These are phyloP conservation scores for Gleditsia sinensis DNA, from an alignment of 306 rosid species.

Conservation along the genomic window DNA sequence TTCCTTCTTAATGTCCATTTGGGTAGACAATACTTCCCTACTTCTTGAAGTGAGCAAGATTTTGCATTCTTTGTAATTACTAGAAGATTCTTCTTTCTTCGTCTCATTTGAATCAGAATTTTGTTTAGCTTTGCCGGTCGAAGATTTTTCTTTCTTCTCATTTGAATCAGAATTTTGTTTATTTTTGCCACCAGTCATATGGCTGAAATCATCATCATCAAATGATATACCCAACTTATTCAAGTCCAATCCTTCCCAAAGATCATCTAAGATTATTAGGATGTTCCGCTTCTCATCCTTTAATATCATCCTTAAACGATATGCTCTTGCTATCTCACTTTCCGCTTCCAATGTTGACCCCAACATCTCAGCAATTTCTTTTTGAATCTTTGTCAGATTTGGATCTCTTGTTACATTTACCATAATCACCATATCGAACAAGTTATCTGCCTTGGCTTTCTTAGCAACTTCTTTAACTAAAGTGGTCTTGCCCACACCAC, in stretches of 20 bases:
- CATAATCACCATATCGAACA: background rate
- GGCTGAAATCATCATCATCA: background rate
- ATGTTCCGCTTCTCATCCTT: background rate
- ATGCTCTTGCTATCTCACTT: background rate
- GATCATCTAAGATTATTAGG: constrained; percentile 9
- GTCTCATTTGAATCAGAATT: background rate
- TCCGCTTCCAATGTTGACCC: background rate
- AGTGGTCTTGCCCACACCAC: constrained; percentile 39
- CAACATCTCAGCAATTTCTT: background rate
- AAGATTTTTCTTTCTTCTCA: too few relatives aligned
- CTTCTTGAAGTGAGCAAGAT: background rate
- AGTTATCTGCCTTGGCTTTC: background rate
- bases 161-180: too few relatives aligned
- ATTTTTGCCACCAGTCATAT: background rate
- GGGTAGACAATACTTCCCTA: background rate
- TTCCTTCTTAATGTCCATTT: background rate
- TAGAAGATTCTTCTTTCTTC: background rate
- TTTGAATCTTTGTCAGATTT: constrained; percentile 27
- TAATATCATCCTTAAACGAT: background rate
- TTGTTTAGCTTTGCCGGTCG: too few relatives aligned
- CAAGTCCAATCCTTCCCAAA: background rate
- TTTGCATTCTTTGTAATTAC: background rate
- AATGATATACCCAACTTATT: background rate
- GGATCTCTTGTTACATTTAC: constrained; percentile 7
- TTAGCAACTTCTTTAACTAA: constrained; percentile 18